Evolutionary conservation across 306 rosid species (phyloP), one percentile per base, ranked within the genome.

Genomic region (Lupinus albus): DNA sequence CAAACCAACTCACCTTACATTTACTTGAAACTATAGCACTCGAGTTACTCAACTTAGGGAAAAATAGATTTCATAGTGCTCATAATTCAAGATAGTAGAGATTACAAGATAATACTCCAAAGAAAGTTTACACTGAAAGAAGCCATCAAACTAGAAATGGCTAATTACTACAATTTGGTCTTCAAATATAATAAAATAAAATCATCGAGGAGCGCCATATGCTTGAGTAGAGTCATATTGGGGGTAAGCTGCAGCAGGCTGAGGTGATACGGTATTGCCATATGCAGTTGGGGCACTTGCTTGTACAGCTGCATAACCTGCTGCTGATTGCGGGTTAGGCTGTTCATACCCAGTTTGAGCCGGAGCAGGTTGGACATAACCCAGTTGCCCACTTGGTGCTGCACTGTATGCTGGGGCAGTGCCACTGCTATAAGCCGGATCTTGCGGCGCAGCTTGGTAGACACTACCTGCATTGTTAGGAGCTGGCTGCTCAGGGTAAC

Each of bases 161-260:
- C 80, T 69, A 74, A 46, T n/a, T 15, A 64, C 80, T 69, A 64
- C 15, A 13, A 73, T 38, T 25, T 25, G 36, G 60, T 9, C 0
- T 59, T 48, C 15, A 57, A 14, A 35, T 47, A 13, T 13, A 57
- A 18, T 16, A 13, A 3, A 35, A 56, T 70, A 48, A 36, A 1
- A 30, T 77, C 81, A 88, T 61, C 95, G 91, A 14, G 91, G 88
- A 2, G 89, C 89, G 2, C 82, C 90, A 64, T 88, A 94, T 51
- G 83, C 85, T 82, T 90, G 97, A 58, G 85, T 77, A 1, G 99
- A 55, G 72, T 94, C 99, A 8, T 94, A 90, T 59, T 94, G 99
- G 15, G 94, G 65, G 59, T 89, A 94, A 10, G 98, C 96, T 8
- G 45, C 44, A 10, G 82, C 86, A 25, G 98, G 98, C 87, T 92